Conservation (phyloP, 2,329 filamentous ascomycete species). For the Ceratocystis harringtonii region DNA sequence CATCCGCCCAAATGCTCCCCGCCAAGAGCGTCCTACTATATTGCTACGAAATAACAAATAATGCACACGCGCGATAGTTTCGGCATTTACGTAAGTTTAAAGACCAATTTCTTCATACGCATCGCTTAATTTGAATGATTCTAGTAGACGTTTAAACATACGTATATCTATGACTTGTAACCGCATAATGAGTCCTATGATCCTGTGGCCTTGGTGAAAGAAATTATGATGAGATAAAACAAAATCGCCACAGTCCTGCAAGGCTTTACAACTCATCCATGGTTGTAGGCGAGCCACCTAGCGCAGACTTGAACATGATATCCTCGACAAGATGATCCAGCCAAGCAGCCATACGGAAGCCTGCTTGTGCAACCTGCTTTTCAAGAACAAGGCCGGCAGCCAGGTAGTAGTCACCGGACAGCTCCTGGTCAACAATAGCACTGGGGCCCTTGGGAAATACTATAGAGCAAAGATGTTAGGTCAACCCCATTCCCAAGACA, state of each 20-base stretch:
- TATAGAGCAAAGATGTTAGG: slow-evolving; percentile 18
- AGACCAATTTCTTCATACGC: no score
- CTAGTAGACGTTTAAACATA: no score
- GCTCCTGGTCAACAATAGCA: slow-evolving; percentile 43
- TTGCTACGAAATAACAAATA: no score
- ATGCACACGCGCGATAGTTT: no score
- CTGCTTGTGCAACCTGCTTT: slow-evolving; percentile 50
- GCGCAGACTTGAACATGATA: slow-evolving; percentile 19
- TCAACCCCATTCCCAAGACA: background rate
- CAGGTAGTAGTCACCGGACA: slow-evolving; percentile 48
- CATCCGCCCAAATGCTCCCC: no score
- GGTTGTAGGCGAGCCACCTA: background rate
- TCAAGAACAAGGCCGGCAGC: slow-evolving; percentile 50
- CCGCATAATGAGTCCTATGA: background rate
- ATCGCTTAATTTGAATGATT: no score
- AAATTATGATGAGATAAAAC: background rate
- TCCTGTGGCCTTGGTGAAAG: background rate
- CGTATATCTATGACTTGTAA: background rate
- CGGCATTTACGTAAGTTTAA: no score
- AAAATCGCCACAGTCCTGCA: background rate
- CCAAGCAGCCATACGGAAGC: slow-evolving; percentile 53
- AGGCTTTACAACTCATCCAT: slow-evolving; percentile 4
- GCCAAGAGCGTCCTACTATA: no score
- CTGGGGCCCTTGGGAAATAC: slow-evolving; percentile 47
- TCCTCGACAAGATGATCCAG: slow-evolving; percentile 44